A percentile compares a stretch with the other conserved stretches of the same genome.
Conservation (phyloP, 2,329 filamentous ascomycete genomes). For the Cercospora sesami region DNA sequence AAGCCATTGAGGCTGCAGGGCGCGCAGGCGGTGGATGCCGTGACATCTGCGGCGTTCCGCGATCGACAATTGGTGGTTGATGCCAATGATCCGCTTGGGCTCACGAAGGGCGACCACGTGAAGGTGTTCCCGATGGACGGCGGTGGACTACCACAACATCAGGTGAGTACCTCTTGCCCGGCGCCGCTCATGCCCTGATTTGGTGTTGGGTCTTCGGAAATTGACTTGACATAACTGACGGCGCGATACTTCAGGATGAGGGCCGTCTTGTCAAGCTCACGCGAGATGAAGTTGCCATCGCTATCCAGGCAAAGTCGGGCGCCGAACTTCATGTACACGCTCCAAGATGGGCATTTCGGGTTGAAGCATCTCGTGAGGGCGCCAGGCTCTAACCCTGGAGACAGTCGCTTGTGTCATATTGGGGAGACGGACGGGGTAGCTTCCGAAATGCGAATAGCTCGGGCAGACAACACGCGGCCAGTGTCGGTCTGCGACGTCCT, state of each 20-base stretch:
- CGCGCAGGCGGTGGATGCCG: constrained; percentile 53
- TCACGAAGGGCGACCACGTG: constrained; percentile 58
- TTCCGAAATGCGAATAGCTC: background rate
- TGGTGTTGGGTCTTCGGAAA: background rate
- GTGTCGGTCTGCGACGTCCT: background rate
- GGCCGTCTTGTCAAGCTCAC: constrained; percentile 58
- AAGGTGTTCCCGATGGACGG: constrained; percentile 64
- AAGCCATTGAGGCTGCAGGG: constrained; percentile 53
- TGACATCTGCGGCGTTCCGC: constrained; percentile 50
- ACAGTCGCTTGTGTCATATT: background rate
- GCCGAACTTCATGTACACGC: constrained; percentile 58
- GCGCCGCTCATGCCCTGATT: background rate
- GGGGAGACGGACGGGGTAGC: background rate
- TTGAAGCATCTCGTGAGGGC: constrained; percentile 38
- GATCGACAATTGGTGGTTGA: constrained; percentile 52
- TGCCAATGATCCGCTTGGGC: constrained; percentile 52
- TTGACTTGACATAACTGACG: background rate
- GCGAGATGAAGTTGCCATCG: constrained; percentile 59
- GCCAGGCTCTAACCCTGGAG: constrained; percentile 33
- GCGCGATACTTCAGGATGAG: constrained; percentile 45
- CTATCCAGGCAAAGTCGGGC: constrained; percentile 47
- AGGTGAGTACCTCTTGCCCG: constrained; percentile 25
- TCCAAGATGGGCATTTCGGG: constrained; percentile 60
- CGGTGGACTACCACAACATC: constrained; percentile 53
- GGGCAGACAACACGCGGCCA: background rate